Evolutionary conservation across 345 rosid genomes (phyloP).

Genomic region (Salix koriyanagi): DNA sequence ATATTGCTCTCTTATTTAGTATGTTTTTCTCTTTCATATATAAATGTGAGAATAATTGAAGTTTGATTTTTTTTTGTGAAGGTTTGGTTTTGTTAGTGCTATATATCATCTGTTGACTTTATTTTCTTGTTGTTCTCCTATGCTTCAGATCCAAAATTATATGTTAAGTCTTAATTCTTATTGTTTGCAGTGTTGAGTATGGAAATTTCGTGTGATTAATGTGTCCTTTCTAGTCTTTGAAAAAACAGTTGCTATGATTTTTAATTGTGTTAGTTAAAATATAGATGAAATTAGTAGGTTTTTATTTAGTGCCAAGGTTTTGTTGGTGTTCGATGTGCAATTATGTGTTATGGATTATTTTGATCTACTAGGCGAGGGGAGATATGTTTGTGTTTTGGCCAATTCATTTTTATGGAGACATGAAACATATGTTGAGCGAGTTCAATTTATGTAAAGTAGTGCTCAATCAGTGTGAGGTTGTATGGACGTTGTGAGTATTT

Average conservation of each 20-base stretch:
- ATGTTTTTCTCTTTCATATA: constrained; percentile 22
- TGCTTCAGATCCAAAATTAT: constrained; percentile 24
- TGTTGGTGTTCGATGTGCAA: constrained; percentile 9
- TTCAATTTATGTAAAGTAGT: not conserved
- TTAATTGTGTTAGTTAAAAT: constrained; percentile 3
- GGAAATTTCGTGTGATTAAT: constrained; percentile 17
- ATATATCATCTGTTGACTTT: constrained; percentile 19
- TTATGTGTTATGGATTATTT: constrained; percentile 1
- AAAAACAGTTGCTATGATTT: not conserved
- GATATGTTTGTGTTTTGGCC: not conserved
- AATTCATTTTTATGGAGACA: constrained; percentile 7
- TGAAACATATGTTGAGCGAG: not conserved
- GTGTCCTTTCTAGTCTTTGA: not conserved
- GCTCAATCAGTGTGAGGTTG: not conserved
- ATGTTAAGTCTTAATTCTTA: constrained; percentile 10
- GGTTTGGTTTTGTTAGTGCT: constrained; percentile 4
- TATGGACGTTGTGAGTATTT: too few species aligned
- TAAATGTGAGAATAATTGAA: not conserved
- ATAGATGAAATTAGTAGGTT: not conserved
- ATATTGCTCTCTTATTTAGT: constrained; percentile 76
- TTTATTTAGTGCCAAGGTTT: not conserved
- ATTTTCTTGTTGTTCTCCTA: not conserved
- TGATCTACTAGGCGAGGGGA: not conserved
- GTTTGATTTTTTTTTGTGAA: not conserved
- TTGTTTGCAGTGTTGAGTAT: constrained; percentile 17